Percentiles rank a stretch among this genome's conserved stretches.
phyloP scores from a whole-genome alignment of 257 asterid species.

The Solanum gracilifrons region DNA sequence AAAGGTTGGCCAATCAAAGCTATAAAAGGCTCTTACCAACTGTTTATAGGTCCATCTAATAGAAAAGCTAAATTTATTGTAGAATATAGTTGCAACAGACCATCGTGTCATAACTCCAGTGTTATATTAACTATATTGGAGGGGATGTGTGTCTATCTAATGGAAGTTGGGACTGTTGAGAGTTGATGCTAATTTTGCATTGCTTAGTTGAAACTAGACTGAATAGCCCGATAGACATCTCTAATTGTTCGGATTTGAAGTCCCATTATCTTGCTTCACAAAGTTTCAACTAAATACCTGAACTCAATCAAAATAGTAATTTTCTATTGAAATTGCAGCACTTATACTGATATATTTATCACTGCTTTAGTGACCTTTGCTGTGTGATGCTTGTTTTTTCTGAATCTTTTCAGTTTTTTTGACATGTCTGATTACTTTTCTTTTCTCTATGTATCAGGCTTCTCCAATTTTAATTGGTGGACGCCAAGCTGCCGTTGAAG shows the following conservation, averaged over 20 bases:
- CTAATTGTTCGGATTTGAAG: background rate
- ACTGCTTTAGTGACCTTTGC: background rate
- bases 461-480: constrained; percentile 68
- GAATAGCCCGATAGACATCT: background rate
- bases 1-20: background rate
- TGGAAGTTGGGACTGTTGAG: background rate
- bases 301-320: background rate
- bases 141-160: background rate
- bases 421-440: background rate
- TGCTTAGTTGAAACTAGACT: background rate
- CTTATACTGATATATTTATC: background rate
- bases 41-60: background rate
- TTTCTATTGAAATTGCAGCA: background rate
- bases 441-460: constrained; percentile 35
- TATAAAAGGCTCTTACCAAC: background rate
- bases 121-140: background rate
- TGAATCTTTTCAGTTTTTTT: background rate
- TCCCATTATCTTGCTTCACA: background rate
- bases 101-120: background rate
- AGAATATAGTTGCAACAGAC: background rate
- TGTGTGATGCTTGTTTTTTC: background rate
- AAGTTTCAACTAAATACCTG: background rate
- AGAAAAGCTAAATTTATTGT: background rate
- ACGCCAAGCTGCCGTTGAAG: constrained; percentile 62
- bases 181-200: background rate